Base-by-base conservation (phyloP, 2,329 filamentous ascomycete species). In the Curvularia sp. region DNA sequence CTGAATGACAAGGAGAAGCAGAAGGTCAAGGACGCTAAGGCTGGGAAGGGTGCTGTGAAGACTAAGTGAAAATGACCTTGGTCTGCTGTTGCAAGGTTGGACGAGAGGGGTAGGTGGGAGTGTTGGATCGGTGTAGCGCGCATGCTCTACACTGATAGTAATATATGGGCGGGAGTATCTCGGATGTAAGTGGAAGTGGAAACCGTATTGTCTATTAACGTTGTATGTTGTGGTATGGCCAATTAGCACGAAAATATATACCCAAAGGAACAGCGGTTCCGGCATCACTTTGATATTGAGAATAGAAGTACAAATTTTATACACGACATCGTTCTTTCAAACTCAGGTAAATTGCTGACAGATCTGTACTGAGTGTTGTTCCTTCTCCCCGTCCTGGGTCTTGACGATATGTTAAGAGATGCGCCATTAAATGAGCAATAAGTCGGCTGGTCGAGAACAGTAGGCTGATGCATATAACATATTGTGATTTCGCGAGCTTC, bases 1-100 rank as follows among this genome's bases (percentile, higher is more conserved):
- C 64, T 63, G 13, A 70, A 50, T 4, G 63, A 62, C 33, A 66
- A 64, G 41, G 68, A 69, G 49, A 65, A 66, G 49, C 49, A 65
- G 31, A 69, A 68, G 47, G 58, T 67, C 1, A 59, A 66, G 47
- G 57, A 60, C 9, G 63, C 63, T 1, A 71, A 70, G 55, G 57
- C 60, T 5, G 62, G 63, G 3, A 68, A 71, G 55, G 63, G 63
- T 18, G 57, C 60, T 2, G 57, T 61, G 42, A 67, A 64, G 47
- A 43, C 24, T 3, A 59, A 56, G 35, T 56, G 28, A 48, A 42
- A 4, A 2, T 1, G 44, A 22, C 9, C 8, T 44, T 28, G 15
- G 24, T 28, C 35, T 38, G 15, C 35, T 38, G 13, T 38, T 38
- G 35, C 13, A 18, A 18, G 13, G 12, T 26, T 13, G 12, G 41